phyloP scores from a whole-genome alignment of 1,139 yeast species.

The Zygosaccharomyces pseudobailii region DNA sequence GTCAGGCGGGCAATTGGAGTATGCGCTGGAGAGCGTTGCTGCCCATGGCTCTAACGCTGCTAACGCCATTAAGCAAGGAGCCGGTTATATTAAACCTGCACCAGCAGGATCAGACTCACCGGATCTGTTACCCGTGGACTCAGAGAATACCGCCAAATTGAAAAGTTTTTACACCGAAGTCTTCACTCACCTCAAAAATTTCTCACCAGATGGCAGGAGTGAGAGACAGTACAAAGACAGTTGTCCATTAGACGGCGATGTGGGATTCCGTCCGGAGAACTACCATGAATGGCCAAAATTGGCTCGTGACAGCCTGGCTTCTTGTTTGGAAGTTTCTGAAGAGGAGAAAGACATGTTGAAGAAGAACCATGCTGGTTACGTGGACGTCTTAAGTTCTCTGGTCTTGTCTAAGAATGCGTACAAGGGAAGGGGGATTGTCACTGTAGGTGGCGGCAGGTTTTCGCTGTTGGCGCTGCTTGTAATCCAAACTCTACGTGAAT shows the following conservation, averaged over 20 bases:
- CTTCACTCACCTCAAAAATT: conserved; percentile 21
- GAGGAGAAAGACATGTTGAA: conserved; percentile 46
- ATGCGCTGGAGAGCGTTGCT: conserved; percentile 4
- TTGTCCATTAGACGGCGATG: conserved; percentile 25
- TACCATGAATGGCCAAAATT: conserved; percentile 22
- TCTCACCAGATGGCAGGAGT: conserved; percentile 26
- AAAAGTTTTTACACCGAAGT: conserved; percentile 26
- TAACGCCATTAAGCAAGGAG: conserved; percentile 1
- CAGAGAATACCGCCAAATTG: conserved; percentile 9
- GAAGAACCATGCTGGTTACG: conserved; percentile 49
- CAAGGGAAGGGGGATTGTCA: conserved; percentile 72
- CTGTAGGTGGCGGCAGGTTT: conserved; percentile 77
- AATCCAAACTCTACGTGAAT: conserved; percentile 56
- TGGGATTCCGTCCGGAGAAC: conserved; percentile 27
- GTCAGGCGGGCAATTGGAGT: neutral
- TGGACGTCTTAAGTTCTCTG: conserved; percentile 44
- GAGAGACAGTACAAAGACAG: conserved; percentile 18
- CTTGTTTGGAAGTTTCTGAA: conserved; percentile 40
- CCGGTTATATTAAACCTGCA: neutral
- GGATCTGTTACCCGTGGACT: neutral
- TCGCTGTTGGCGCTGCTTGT: conserved; percentile 69
- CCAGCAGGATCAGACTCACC: neutral
- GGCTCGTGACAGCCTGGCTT: conserved; percentile 20
- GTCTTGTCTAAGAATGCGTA: conserved; percentile 46
- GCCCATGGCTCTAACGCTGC: conserved; percentile 4